Evolutionary conservation across 2,329 filamentous ascomycete species (phyloP).

Genomic region (Fusarium sp.): DNA sequence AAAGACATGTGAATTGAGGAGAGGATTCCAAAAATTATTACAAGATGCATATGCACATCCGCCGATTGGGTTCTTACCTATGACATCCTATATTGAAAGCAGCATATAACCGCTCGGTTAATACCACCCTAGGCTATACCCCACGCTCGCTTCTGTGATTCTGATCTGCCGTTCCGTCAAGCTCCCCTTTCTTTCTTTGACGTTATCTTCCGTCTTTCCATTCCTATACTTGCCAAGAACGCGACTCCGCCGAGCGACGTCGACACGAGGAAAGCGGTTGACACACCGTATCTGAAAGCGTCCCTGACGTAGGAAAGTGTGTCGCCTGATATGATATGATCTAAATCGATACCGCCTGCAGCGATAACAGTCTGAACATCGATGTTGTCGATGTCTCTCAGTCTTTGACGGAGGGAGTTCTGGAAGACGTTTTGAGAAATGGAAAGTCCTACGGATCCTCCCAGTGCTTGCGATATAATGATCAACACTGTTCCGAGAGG

Average conservation of each 20-base stretch:
- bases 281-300: slow-evolving; percentile 32
- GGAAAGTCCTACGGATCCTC: slow-evolving; percentile 49
- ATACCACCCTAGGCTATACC: not conserved
- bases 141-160: not conserved
- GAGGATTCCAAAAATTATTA: not conserved
- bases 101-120: not conserved
- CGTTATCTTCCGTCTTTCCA: slow-evolving; percentile 34
- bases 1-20: not conserved
- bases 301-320: slow-evolving; percentile 23
- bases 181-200: slow-evolving; percentile 16
- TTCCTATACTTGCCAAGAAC: slow-evolving; percentile 34
- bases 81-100: slow-evolving; percentile 1
- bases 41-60: not conserved
- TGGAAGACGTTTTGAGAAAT: slow-evolving; percentile 42
- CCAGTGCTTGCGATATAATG: slow-evolving; percentile 60
- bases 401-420: slow-evolving; percentile 11
- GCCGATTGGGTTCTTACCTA: not conserved
- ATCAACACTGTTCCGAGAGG: slow-evolving; percentile 57
- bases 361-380: slow-evolving; percentile 27
- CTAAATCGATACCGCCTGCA: slow-evolving; percentile 25
- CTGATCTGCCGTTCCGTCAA: not conserved
- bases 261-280: slow-evolving; percentile 39
- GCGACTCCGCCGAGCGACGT: slow-evolving; percentile 31
- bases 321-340: slow-evolving; percentile 19
- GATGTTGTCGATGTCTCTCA: slow-evolving; percentile 16